Base-by-base conservation (phyloP, 805 yeast genomes). In the Zygoascus flipseniorum region DNA sequence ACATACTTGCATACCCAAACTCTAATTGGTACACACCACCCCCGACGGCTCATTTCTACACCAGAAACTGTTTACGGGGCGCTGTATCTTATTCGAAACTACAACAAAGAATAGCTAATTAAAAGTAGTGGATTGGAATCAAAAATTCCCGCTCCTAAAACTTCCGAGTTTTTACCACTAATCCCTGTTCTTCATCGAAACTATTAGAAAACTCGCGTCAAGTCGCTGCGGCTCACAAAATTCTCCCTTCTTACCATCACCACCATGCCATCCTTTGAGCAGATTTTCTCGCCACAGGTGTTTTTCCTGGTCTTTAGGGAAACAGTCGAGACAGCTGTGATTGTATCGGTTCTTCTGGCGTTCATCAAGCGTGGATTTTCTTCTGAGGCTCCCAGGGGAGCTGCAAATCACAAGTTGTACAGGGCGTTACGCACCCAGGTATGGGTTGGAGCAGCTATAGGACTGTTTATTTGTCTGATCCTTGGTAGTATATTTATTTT, bases 231-330 rank as follows among this genome's bases (percentile, higher is more conserved):
- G 28, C 28, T 23, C 28, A 23, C 28, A 23, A 23, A 23, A 23
- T 23, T 23, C 28, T 23, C 28, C 28, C 28, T 23, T 23, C 16
- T 35, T 35, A 35, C 39, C 13, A 35, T 13, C 39, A 11, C 35
- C 35, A 13, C 16, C 39, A 35, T 35, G 39, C 39, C 39, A 5
- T 42, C 58, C 37, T 59, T 59, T 48, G 59, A 60, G 37, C 66
- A 68, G 52, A 79, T 62, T 52, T 83, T 83, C 65, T 81, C 81
- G 65, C 83, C 80, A 45, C 83, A 81, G 66, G 86, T 89, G 57
- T 89, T 89, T 76, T 89, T 89, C 73, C 83, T 89, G 63, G 93
- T 87, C 52, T 84, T 89, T 69, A 83, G 97, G 75, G 97, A 89
- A 72, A 75, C 90, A 51, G 72, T 89, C 60, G 97, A 89, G 74